Conservation (phyloP, 208 protist species). For the Trypanosomatidae sp. region DNA sequence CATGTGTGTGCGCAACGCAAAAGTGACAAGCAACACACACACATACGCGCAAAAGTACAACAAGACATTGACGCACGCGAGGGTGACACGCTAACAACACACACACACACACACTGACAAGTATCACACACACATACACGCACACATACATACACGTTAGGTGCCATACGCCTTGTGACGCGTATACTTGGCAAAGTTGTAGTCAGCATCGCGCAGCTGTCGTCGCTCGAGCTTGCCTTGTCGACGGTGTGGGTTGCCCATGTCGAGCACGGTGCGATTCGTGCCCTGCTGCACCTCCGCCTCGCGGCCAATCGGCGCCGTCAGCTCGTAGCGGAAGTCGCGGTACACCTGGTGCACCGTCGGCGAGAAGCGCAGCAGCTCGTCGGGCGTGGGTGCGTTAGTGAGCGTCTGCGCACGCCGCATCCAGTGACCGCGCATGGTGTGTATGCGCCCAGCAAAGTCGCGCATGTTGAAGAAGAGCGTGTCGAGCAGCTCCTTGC, state of each 20-base stretch:
- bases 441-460: constrained; percentile 82
- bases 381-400: constrained; percentile 77
- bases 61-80: too few relatives aligned
- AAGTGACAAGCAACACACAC: too few relatives aligned
- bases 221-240: constrained; percentile 20
- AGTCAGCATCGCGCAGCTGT: constrained; percentile 62
- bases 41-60: too few relatives aligned
- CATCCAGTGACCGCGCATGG: constrained; percentile 82
- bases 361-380: constrained; percentile 75
- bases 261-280: constrained; percentile 66
- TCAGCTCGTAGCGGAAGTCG: constrained; percentile 82
- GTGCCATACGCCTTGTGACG: constrained; percentile 33
- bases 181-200: constrained; percentile 75
- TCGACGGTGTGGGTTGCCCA: constrained; percentile 71
- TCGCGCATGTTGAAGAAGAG: constrained; percentile 88
- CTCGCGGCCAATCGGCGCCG: constrained; percentile 72
- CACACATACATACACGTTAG: constrained; percentile 5
- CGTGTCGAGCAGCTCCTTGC: constrained; percentile 76
- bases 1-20: too few relatives aligned
- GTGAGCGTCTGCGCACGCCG: constrained; percentile 54
- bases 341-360: constrained; percentile 85
- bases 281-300: constrained; percentile 67
- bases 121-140: background rate
- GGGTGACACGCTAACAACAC: background rate
- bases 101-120: background rate